These are phyloP conservation scores for Carex kokanica DNA, from an alignment of 176 grass and related monocot species.

Conservation along the genomic window DNA sequence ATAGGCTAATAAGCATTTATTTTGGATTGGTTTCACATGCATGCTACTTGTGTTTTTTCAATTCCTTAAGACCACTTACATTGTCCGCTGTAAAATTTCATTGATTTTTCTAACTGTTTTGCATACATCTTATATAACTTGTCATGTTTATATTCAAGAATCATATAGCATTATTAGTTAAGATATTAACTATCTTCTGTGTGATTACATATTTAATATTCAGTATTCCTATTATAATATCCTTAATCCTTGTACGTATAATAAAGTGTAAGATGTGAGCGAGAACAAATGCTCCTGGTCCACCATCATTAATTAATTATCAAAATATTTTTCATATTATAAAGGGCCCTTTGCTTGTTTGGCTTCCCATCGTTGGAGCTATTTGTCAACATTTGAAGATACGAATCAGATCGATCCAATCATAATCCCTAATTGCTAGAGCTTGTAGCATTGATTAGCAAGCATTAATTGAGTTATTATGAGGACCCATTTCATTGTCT, in stretches of 20 bases:
- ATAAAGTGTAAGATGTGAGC: not conserved
- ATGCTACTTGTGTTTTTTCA: no score
- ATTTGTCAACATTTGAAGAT: not conserved
- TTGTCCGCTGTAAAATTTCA: no score
- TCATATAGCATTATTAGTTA: no score
- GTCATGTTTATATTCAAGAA: no score
- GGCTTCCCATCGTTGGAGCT: not conserved
- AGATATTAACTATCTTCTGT: no score
- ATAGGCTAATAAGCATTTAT: no score
- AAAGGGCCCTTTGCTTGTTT: not conserved
- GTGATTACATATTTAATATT: no score
- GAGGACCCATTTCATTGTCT: not conserved
- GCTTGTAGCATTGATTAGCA: not conserved
- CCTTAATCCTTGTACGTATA: not conserved
- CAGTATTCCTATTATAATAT: no score
- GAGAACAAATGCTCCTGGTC: not conserved
- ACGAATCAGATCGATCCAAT: not conserved
- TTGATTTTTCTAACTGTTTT: no score
- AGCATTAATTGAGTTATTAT: slow-evolving; percentile 8
- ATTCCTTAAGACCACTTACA: no score
- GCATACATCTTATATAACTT: no score
- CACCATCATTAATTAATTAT: not conserved
- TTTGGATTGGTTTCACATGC: no score
- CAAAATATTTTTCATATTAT: not conserved
- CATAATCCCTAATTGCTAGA: not conserved